phyloP scores from a whole-genome alignment of 805 yeast genomes.

The Hanseniaspora hatyaiensis region DNA sequence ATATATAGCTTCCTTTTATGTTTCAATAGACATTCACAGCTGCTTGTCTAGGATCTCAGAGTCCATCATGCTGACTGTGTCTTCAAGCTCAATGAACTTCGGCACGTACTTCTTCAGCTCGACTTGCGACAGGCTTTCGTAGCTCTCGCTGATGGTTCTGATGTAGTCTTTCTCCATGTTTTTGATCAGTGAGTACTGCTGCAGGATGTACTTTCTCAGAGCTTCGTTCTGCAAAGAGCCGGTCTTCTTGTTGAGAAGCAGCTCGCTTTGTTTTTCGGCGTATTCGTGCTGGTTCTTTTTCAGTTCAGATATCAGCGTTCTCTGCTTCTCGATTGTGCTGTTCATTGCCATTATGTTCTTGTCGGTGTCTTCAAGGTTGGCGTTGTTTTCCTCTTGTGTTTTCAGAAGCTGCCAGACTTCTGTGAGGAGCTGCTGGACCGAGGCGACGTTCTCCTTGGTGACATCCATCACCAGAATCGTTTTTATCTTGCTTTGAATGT shows the following conservation, averaged over 20 bases:
- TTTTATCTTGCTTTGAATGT: not conserved
- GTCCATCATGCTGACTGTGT: conserved; percentile 10
- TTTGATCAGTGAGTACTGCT: conserved; percentile 1
- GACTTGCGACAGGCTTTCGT: not conserved
- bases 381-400: not conserved
- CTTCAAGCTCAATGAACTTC: conserved; percentile 11
- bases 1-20: conserved; percentile 15
- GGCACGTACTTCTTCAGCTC: conserved; percentile 5
- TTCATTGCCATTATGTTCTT: not conserved
- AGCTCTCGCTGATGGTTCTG: not conserved
- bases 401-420: not conserved
- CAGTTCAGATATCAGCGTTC: not conserved
- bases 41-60: conserved; percentile 2
- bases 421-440: not conserved
- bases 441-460: not conserved
- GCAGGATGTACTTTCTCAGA: not conserved
- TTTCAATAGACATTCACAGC: not conserved
- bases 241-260: not conserved
- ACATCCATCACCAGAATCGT: not conserved
- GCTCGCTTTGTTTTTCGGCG: not conserved
- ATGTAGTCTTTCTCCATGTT: not conserved
- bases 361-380: not conserved
- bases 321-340: not conserved
- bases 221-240: not conserved
- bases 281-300: not conserved